phyloP scores from a whole-genome alignment of 106 monocot genomes.

The Dendrobium nobile region DNA sequence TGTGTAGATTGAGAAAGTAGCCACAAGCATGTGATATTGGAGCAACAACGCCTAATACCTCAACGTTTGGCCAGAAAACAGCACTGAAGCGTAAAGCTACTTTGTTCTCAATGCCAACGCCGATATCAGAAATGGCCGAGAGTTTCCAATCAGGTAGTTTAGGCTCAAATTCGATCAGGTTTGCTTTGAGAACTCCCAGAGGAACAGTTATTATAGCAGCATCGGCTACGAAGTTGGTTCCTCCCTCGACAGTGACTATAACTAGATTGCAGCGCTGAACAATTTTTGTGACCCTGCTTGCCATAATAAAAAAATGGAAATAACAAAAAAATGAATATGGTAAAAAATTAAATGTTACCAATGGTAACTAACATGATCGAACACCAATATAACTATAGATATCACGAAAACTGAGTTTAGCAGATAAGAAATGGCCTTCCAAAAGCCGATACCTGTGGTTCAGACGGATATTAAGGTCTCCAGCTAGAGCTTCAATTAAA shows the following conservation, averaged over 20 bases:
- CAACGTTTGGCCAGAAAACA: conserved; percentile 98
- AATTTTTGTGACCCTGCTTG: conserved; percentile 58
- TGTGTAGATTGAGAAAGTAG: conserved; percentile 97
- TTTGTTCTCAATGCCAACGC: conserved; percentile 91
- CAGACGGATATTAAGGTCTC: conserved; percentile 69
- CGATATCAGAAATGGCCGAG: conserved; percentile 79
- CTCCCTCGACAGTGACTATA: conserved; percentile 46
- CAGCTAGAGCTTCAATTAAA: conserved; percentile 71
- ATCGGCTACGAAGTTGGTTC: conserved; percentile 62
- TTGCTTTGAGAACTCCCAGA: conserved; percentile 85
- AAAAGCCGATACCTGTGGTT: conserved; percentile 52
- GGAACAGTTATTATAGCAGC: conserved; percentile 90
- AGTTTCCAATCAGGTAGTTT: conserved; percentile 79
- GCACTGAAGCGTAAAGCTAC: conserved; percentile 65
- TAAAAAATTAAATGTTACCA: too few relatives aligned
- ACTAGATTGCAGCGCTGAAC: conserved; percentile 46
- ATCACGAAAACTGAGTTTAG: too few relatives aligned
- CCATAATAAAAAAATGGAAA: too few relatives aligned
- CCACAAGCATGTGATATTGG: conserved; percentile 74
- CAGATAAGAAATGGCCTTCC: too few relatives aligned
- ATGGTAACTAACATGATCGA: too few relatives aligned
- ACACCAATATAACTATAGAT: too few relatives aligned
- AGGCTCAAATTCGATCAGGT: conserved; percentile 78
- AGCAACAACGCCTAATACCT: conserved; percentile 80
- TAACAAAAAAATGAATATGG: too few relatives aligned